Conservation (phyloP, 768 basidiomycete species). For the Lactarius quietus region DNA sequence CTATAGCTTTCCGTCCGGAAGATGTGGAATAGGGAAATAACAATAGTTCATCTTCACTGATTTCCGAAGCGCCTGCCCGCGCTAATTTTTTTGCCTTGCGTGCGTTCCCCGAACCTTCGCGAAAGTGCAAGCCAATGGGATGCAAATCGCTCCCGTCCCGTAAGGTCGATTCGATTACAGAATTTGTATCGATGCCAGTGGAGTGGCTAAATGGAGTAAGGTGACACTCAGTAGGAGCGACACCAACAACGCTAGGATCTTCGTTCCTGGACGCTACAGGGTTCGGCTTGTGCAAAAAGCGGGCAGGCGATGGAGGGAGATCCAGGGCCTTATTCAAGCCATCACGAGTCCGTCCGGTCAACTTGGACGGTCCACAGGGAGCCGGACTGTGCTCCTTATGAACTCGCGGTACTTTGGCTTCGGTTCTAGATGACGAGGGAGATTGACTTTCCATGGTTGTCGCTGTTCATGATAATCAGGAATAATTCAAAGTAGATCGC, state of each 20-base stretch:
- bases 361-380: neutral
- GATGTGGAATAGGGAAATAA: conserved; percentile 11
- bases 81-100: conserved; percentile 16
- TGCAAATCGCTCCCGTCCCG: conserved; percentile 1
- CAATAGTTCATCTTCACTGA: conserved; percentile 12
- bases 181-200: neutral
- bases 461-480: conserved; percentile 3
- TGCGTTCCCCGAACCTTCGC: conserved; percentile 26
- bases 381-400: neutral
- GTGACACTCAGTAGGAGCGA: neutral
- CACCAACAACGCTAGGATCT: neutral
- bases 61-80: neutral
- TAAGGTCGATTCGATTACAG: conserved; percentile 5
- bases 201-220: conserved; percentile 5
- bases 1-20: neutral
- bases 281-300: neutral
- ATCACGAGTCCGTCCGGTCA: neutral
- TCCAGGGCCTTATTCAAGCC: neutral
- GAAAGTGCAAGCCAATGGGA: conserved; percentile 20
- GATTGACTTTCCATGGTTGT: conserved; percentile 1
- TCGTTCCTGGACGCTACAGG: neutral
- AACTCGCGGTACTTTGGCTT: neutral
- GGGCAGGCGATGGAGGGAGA: conserved; percentile 7
- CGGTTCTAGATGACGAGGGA: neutral
- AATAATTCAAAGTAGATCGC: neutral